Percentiles rank a stretch among this genome's conserved stretches.
phyloP scores from a whole-genome alignment of 148 eudicot species.

The Heliosperma pusillum region DNA sequence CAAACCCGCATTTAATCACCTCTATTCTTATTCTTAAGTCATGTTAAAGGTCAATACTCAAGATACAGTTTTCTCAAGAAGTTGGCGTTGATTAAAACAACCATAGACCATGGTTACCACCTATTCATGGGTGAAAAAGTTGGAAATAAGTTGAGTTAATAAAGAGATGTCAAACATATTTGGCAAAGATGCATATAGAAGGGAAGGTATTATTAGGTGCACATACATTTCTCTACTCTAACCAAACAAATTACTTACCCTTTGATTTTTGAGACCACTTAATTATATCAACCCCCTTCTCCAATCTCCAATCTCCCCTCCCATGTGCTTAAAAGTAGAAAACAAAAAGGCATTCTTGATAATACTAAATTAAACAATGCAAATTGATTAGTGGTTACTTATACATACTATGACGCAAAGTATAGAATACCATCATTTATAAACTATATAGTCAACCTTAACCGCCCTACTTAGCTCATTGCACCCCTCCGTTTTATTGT shows the following conservation, averaged over 20 bases:
- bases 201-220: conserved; percentile 17
- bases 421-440: conserved; percentile 10
- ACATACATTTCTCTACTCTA: conserved; percentile 3
- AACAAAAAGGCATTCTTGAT: neutral
- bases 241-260: conserved; percentile 21
- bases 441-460: conserved; percentile 17
- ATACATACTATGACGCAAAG: conserved; percentile 27
- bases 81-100: conserved; percentile 9
- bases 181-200: conserved; percentile 19
- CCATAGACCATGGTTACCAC: neutral
- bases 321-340: conserved; percentile 4
- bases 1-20: no score
- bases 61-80: no score
- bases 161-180: conserved; percentile 18
- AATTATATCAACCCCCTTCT: neutral
- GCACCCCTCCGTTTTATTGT: no score
- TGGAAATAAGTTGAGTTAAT: neutral
- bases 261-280: conserved; percentile 16
- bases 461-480: conserved; percentile 3
- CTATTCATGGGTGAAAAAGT: conserved; percentile 9
- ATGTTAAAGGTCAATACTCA: no score
- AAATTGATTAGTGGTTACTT: conserved; percentile 5
- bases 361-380: neutral
- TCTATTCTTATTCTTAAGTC: no score
- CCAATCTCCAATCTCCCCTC: neutral